Conservation (phyloP, 116 monocot genomes). For the Thalassia testudinum region DNA sequence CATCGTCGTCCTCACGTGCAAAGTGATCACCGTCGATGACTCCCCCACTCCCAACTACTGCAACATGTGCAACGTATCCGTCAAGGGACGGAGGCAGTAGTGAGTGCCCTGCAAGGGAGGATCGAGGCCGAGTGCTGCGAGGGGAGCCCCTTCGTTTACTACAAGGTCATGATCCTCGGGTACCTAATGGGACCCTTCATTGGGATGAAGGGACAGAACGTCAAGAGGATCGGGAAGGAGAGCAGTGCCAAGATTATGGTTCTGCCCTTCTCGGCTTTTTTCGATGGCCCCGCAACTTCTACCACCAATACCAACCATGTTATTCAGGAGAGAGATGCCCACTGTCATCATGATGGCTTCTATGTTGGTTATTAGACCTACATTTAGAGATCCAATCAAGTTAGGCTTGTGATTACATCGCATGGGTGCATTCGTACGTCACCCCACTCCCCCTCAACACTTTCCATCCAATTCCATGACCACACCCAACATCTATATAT, state of each 20-base stretch:
- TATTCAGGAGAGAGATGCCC: constrained; percentile 6
- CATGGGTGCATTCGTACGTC: too few relatives aligned
- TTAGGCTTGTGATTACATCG: too few relatives aligned
- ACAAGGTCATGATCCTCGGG: too few relatives aligned
- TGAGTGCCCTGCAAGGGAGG: constrained; percentile 4
- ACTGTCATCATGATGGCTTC: too few relatives aligned
- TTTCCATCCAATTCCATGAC: too few relatives aligned
- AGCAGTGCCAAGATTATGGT: constrained; percentile 4
- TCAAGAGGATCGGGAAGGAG: constrained; percentile 5
- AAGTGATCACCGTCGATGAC: constrained; percentile 2
- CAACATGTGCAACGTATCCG: constrained; percentile 4
- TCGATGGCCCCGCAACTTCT: background rate
- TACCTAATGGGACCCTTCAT: background rate
- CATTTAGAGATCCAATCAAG: too few relatives aligned
- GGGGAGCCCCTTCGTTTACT: too few relatives aligned
- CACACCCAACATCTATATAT: too few relatives aligned
- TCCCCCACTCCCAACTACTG: background rate
- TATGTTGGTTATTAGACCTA: too few relatives aligned
- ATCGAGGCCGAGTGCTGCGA: too few relatives aligned
- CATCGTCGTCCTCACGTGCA: constrained; percentile 4
- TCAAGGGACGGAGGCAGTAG: constrained; percentile 1
- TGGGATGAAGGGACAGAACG: constrained; percentile 9
- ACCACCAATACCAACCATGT: constrained; percentile 3
- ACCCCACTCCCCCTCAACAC: too few relatives aligned
- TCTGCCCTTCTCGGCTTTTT: background rate